Percentiles rank a stretch among this genome's conserved stretches.
These are phyloP conservation scores for Pyrus betulifolia DNA, from an alignment of 306 rosid species.

Conservation along the genomic window DNA sequence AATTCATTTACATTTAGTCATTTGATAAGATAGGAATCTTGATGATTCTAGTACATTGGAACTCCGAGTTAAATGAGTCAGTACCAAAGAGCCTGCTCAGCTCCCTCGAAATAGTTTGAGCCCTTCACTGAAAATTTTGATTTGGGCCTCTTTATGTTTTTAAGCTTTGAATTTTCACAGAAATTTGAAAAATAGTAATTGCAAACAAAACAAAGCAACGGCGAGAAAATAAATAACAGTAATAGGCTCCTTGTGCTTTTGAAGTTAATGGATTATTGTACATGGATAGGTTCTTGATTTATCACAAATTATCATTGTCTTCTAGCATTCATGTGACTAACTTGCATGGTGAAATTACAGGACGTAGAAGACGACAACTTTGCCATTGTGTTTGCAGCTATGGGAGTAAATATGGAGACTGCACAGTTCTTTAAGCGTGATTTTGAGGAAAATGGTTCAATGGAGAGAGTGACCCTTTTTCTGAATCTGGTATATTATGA, in stretches of 20 bases:
- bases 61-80: not conserved
- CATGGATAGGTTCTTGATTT: not conserved
- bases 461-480: constrained; percentile 99
- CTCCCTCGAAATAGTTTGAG: not conserved
- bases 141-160: not conserved
- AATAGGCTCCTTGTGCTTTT: not conserved
- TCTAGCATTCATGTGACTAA: not conserved
- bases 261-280: not conserved
- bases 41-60: not conserved
- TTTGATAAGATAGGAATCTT: not conserved
- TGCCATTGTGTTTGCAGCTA: constrained; percentile 99
- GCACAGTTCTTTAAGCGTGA: constrained; percentile 99
- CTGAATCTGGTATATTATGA: constrained; percentile 71
- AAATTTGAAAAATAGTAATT: not conserved
- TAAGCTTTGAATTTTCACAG: not conserved
- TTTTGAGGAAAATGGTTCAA: constrained; percentile 99
- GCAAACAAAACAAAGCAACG: not conserved
- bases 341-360: constrained; percentile 40
- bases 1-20: not conserved
- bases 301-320: not conserved
- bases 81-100: not conserved
- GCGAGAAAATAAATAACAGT: not conserved
- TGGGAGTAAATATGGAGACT: constrained; percentile 99
- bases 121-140: not conserved
- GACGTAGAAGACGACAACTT: constrained; percentile 80